phyloP scores from a whole-genome alignment of 2,329 filamentous ascomycete species.

The Clonostachys sp. region DNA sequence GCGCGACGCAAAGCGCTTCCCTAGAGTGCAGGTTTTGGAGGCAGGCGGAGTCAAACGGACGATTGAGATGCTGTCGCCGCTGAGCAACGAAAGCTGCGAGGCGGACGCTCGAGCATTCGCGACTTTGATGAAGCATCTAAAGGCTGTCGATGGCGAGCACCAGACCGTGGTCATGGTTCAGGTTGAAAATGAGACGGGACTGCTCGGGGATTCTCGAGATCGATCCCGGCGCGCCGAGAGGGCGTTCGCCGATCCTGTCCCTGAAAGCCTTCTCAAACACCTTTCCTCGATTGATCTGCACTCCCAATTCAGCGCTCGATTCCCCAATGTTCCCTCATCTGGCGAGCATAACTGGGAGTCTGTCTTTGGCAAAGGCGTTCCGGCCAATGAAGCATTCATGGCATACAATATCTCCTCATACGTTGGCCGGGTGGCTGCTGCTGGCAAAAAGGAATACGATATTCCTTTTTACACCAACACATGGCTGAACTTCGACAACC shows the following conservation, averaged over 20 bases:
- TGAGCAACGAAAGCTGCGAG: background rate
- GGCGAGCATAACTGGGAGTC: constrained; percentile 20
- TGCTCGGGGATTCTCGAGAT: constrained; percentile 47
- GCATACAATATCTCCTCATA: constrained; percentile 24
- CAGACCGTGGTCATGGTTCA: constrained; percentile 51
- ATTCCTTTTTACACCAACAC: constrained; percentile 27
- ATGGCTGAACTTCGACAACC: constrained; percentile 24
- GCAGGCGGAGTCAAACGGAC: constrained; percentile 4
- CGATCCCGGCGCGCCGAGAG: constrained; percentile 31
- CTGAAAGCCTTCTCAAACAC: constrained; percentile 15
- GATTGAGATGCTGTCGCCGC: constrained; percentile 12
- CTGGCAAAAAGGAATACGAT: constrained; percentile 22
- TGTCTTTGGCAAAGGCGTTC: constrained; percentile 18
- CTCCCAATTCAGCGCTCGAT: constrained; percentile 10
- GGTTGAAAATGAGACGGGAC: constrained; percentile 50
- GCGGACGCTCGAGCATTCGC: constrained; percentile 25
- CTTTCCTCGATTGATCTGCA: constrained; percentile 12
- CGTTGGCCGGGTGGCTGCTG: constrained; percentile 23
- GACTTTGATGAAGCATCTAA: constrained; percentile 22
- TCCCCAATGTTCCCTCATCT: constrained; percentile 12
- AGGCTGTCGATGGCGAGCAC: constrained; percentile 35
- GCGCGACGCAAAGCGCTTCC: constrained; percentile 24
- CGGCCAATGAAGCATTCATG: constrained; percentile 29
- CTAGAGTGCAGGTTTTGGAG: constrained; percentile 14
- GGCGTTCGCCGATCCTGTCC: constrained; percentile 27